These are phyloP conservation scores for Yamadazyma atmosphaerica DNA, from an alignment of 1,139 yeast genomes.

Conservation along the genomic window DNA sequence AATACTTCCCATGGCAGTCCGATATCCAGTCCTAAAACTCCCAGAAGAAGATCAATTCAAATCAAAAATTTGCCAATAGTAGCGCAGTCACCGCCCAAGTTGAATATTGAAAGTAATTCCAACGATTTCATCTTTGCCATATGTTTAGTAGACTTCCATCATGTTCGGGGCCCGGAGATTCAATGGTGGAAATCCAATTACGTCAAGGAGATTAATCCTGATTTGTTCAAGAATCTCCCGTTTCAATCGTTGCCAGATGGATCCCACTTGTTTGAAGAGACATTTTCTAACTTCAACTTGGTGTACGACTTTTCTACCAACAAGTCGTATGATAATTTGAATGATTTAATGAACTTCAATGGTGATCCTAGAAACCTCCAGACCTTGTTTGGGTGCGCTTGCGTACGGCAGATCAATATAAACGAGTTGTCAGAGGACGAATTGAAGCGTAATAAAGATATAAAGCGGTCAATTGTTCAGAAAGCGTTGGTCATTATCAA, in stretches of 20 bases:
- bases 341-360: conserved; percentile 44
- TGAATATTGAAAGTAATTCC: conserved; percentile 13
- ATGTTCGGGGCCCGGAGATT: conserved; percentile 90
- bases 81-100: conserved; percentile 17
- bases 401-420: conserved; percentile 80
- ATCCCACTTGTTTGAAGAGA: conserved; percentile 86
- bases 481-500: conserved; percentile 89
- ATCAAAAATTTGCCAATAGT: conserved; percentile 40
- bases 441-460: conserved; percentile 54
- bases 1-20: conserved; percentile 4
- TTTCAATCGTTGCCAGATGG: conserved; percentile 98
- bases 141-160: conserved; percentile 92
- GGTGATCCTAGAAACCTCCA: conserved; percentile 53
- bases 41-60: conserved; percentile 29
- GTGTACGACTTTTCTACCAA: conserved; percentile 64
- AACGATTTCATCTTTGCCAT: conserved; percentile 69
- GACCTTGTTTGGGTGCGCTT: conserved; percentile 90
- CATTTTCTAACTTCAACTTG: conserved; percentile 86
- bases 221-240: conserved; percentile 84
- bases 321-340: conserved; percentile 43
- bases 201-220: conserved; percentile 34
- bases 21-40: conserved; percentile 13
- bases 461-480: conserved; percentile 87
- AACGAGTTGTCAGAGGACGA: conserved; percentile 52
- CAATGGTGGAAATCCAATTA: conserved; percentile 87